These are phyloP conservation scores for Phytopythium kandeliae DNA, from an alignment of 352 stramenopile species.

Conservation along the genomic window DNA sequence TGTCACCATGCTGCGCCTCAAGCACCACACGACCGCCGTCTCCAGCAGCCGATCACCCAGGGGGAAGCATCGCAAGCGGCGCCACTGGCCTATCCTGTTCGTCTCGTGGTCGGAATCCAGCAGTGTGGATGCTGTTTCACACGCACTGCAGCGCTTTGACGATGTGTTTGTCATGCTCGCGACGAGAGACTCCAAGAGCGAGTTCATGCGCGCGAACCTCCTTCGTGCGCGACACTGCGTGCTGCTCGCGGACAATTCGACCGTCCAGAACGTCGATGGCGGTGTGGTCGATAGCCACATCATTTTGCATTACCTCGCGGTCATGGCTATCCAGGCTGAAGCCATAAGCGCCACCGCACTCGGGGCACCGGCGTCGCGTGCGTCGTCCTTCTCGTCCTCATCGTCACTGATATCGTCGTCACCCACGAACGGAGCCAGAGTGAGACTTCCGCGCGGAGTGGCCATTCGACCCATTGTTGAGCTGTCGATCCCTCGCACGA, in stretches of 20 bases:
- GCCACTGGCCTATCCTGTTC: slow-evolving; percentile 56
- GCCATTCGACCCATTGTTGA: slow-evolving; percentile 49
- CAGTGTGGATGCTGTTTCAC: slow-evolving; percentile 12
- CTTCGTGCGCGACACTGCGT: slow-evolving; percentile 46
- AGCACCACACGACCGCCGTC: slow-evolving; percentile 15
- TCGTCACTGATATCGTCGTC: background rate
- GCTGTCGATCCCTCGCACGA: slow-evolving; percentile 51
- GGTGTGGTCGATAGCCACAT: slow-evolving; percentile 51
- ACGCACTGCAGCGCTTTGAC: slow-evolving; percentile 30
- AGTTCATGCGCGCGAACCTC: slow-evolving; percentile 55
- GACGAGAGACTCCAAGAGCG: slow-evolving; percentile 39
- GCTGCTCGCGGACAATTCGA: slow-evolving; percentile 48
- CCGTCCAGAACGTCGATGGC: slow-evolving; percentile 49
- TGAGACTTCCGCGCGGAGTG: background rate
- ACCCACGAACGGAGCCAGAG: background rate
- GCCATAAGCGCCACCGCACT: background rate
- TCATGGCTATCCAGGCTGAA: slow-evolving; percentile 56
- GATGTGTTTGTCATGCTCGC: slow-evolving; percentile 61
- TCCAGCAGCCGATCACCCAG: background rate
- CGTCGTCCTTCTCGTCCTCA: background rate
- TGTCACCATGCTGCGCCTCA: slow-evolving; percentile 39
- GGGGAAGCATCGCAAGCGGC: slow-evolving; percentile 11
- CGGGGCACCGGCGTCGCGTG: slow-evolving; percentile 16
- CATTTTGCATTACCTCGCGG: slow-evolving; percentile 63
- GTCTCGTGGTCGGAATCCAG: slow-evolving; percentile 45